phyloP scores from a whole-genome alignment of 768 basidiomycete species.

The Boletus pseudo-olivaceus region DNA sequence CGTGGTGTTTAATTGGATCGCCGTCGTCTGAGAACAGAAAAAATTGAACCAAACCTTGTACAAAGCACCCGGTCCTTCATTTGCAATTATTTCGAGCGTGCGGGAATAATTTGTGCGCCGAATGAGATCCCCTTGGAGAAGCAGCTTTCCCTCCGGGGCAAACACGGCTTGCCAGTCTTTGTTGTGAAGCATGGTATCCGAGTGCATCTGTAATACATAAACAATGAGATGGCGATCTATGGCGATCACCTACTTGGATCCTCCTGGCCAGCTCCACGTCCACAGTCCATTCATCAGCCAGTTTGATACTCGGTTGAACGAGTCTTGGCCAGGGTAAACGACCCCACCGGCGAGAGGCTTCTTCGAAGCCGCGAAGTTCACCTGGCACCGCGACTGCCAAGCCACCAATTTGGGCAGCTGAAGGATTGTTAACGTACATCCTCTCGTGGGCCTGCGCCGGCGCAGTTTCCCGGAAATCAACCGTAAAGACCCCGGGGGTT shows the following conservation, averaged over 20 bases:
- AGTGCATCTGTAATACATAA: slow-evolving; percentile 35
- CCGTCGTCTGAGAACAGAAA: slow-evolving; percentile 5
- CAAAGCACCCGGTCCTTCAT: slow-evolving; percentile 75
- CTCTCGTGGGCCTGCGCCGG: slow-evolving; percentile 67
- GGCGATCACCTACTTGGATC: slow-evolving; percentile 50
- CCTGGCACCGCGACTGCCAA: slow-evolving; percentile 88
- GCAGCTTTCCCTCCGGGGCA: slow-evolving; percentile 67
- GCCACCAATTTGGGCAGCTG: slow-evolving; percentile 65
- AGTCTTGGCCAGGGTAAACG: slow-evolving; percentile 73
- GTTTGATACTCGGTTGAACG: slow-evolving; percentile 66
- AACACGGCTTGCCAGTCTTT: slow-evolving; percentile 83
- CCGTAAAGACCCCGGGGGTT: slow-evolving; percentile 58
- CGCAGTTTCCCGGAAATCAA: slow-evolving; percentile 90
- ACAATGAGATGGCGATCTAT: background rate
- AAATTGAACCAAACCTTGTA: slow-evolving; percentile 54
- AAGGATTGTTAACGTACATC: slow-evolving; percentile 67
- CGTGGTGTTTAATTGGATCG: slow-evolving; percentile 13
- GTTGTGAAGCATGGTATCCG: slow-evolving; percentile 56
- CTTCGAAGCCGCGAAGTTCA: slow-evolving; percentile 83
- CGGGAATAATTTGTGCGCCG: slow-evolving; percentile 69
- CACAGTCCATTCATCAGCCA: slow-evolving; percentile 81
- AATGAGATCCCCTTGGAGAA: slow-evolving; percentile 74
- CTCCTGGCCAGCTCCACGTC: slow-evolving; percentile 72
- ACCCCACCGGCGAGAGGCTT: slow-evolving; percentile 82
- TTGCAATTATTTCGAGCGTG: slow-evolving; percentile 72